Base-by-base conservation (phyloP, 805 yeast genomes). In the Candida rishiriensis region DNA sequence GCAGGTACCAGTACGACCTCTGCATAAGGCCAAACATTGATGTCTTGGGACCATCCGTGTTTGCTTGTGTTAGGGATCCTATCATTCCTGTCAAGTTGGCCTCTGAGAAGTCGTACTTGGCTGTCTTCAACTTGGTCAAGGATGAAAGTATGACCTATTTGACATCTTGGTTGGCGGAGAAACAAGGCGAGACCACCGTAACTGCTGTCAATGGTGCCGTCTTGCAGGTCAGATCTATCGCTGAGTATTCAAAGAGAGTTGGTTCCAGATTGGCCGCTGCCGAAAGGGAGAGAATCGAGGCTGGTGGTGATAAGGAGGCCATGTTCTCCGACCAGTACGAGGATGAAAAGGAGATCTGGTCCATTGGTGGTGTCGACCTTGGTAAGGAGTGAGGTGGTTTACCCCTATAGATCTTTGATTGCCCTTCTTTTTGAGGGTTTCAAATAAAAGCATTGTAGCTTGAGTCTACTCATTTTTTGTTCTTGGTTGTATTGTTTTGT, bases 61-160 rank as follows among this genome's bases (percentile, higher is more conserved):
- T 91, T 61, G 69, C 83, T 0, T 83, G 93, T 61, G 83, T 91
- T 34, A 75, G 99, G 52, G 97, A 90, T 57, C 74, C 82, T n/a
- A 72, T 87, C 39, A 88, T 91, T 57, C 97, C 99, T 4, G 83
- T 91, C 53, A 90, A 89, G 57, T 72, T 91, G 49, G 97, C 97
- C 1, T 96, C 96, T 8, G 99, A 91, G 63, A 88, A 88, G 68
- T 89, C 95, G 1, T 89, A 76, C 62, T 61, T 90, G 52, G 79
- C 87, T 2, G 60, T 88, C 14, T 84, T 89, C 65, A 71, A 76
- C 39, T 69, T 91, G 54, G 83, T 86, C 29, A 87, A 83, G 26
- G 96, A 85, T 50, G 76, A 68, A 10, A 68, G 71, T 16, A 60
- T 75, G 66, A 63, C 49, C 1, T 60, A 65, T 21, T 88, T 87